phyloP scores from a whole-genome alignment of 140 eudicot species.

The Anethum foeniculum region DNA sequence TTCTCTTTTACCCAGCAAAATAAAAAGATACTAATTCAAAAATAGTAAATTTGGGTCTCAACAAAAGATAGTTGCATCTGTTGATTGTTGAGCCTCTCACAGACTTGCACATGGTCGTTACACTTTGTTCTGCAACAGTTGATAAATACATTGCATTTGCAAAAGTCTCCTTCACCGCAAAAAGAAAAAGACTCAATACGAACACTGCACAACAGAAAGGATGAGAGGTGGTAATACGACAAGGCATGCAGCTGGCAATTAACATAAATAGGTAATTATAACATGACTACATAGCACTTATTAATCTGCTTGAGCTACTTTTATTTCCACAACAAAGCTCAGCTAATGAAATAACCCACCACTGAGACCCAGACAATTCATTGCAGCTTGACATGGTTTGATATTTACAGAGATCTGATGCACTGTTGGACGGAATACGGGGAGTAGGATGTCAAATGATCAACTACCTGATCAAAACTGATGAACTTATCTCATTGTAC shows the following conservation, averaged over 20 bases:
- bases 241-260: neutral
- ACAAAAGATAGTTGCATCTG: neutral
- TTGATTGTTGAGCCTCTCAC: neutral
- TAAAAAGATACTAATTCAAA: neutral
- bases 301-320: neutral
- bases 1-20: neutral
- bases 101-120: neutral
- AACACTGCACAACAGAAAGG: neutral
- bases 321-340: neutral
- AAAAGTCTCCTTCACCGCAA: neutral
- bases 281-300: neutral
- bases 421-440: neutral
- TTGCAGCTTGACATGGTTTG: neutral
- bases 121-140: neutral
- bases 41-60: neutral
- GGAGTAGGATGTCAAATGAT: neutral
- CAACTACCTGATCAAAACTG: slow-evolving; percentile 1
- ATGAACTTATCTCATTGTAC: slow-evolving; percentile 23
- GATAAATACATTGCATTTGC: neutral
- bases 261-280: neutral
- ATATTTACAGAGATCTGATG: slow-evolving; percentile 10
- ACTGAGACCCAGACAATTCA: neutral
- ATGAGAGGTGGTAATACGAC: neutral
- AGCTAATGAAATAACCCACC: neutral
- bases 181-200: neutral